A percentile compares a stretch with the other conserved stretches of the same genome.
Conservation (phyloP, 768 basidiomycete species). For the Paxillus ammoniavirescens region DNA sequence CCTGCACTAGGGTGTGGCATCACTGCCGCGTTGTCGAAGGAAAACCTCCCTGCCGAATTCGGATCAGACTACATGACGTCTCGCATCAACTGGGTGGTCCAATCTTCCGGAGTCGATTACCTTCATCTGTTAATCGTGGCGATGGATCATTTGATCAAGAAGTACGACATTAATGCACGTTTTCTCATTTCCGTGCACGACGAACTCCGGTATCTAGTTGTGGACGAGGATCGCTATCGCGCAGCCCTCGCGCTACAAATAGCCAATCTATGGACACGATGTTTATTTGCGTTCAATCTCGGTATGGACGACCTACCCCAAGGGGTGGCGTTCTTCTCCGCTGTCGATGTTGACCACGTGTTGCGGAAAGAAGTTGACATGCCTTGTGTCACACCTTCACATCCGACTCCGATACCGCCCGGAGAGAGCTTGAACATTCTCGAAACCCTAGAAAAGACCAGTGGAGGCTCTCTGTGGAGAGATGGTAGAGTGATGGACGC, state of each 20-base stretch:
- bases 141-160: constrained; percentile 83
- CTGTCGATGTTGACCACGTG: constrained; percentile 89
- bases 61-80: constrained; percentile 92
- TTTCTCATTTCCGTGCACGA: constrained; percentile 98
- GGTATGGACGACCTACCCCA: constrained; percentile 97
- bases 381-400: constrained; percentile 93
- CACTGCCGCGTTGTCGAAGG: constrained; percentile 89
- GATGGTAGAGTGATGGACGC: constrained; percentile 57
- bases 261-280: constrained; percentile 93
- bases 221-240: constrained; percentile 87
- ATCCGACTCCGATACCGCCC: constrained; percentile 75
- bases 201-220: constrained; percentile 91
- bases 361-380: constrained; percentile 96
- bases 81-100: constrained; percentile 99
- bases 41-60: constrained; percentile 77
- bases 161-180: constrained; percentile 83
- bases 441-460: constrained; percentile 62
- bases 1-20: constrained; percentile 94
- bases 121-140: constrained; percentile 94
- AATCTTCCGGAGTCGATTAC: constrained; percentile 98
- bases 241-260: constrained; percentile 90
- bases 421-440: constrained; percentile 85
- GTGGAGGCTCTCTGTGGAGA: constrained; percentile 62
- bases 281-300: constrained; percentile 86
- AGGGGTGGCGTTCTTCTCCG: constrained; percentile 95